Evolutionary conservation across 176 grass and related monocot species (phyloP).

Genomic region (Oryza brachyantha): DNA sequence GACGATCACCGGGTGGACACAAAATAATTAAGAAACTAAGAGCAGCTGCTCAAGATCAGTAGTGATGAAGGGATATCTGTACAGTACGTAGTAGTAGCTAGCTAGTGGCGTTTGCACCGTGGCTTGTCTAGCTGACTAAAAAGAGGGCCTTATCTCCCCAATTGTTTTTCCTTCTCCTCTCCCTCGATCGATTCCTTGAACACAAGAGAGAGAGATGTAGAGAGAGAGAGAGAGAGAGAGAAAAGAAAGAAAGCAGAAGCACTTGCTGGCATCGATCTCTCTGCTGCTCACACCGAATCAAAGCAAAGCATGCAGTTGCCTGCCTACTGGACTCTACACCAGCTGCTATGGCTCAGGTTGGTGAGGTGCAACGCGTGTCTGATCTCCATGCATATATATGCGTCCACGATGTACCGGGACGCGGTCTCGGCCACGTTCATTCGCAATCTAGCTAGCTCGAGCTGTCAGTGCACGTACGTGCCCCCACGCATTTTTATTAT

Average conservation of each 20-base stretch:
- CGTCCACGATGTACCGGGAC: neutral
- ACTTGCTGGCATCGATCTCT: neutral
- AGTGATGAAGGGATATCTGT: too few relatives aligned
- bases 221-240: too few relatives aligned
- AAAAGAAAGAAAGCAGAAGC: conserved; percentile 43
- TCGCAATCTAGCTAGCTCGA: neutral
- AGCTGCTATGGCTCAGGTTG: neutral
- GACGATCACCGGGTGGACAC: too few relatives aligned
- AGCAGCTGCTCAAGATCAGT: too few relatives aligned
- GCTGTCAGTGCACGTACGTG: neutral
- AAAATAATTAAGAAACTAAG: too few relatives aligned
- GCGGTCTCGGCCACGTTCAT: conserved; percentile 20
- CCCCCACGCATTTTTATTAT: neutral
- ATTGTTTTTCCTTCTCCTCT: neutral
- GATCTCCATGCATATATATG: neutral
- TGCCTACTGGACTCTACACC: conserved; percentile 2
- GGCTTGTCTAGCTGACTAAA: neutral
- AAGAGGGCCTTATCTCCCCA: conserved; percentile 27
- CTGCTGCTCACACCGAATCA: neutral
- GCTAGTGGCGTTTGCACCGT: too few relatives aligned
- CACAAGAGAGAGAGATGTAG: too few relatives aligned
- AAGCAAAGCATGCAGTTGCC: neutral
- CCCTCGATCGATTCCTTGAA: neutral
- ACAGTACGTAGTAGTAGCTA: too few relatives aligned
- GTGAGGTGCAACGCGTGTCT: neutral